A percentile compares a stretch with the other conserved stretches of the same genome.
Conservation (phyloP, 768 basidiomycete genomes). For the Lyophyllum semitale region DNA sequence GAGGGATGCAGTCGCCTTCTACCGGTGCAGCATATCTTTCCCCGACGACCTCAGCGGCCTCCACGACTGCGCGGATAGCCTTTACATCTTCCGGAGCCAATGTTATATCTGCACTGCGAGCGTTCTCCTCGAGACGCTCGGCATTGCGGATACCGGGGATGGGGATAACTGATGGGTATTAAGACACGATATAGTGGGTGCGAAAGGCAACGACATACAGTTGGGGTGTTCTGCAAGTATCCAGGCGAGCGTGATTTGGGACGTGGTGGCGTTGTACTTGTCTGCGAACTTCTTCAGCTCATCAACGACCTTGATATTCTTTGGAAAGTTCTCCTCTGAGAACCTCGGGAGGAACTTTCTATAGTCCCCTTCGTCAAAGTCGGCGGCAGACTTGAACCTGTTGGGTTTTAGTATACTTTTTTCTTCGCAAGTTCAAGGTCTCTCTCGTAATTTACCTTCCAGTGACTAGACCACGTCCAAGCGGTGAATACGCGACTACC, state of each 20-base stretch:
- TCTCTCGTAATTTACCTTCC: constrained; percentile 37
- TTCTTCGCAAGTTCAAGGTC: too few relatives aligned
- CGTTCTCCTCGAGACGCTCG: constrained; percentile 21
- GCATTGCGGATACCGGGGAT: constrained; percentile 22
- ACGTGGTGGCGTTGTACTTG: constrained; percentile 36
- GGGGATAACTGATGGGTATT: constrained; percentile 21
- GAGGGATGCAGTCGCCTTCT: constrained; percentile 20
- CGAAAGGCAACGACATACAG: constrained; percentile 9
- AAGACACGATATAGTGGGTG: not conserved
- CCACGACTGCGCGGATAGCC: too few relatives aligned
- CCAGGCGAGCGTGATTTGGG: constrained; percentile 49
- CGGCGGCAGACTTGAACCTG: constrained; percentile 32
- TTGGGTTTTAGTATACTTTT: not conserved
- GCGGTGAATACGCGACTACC: constrained; percentile 48
- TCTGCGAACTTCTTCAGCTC: constrained; percentile 31
- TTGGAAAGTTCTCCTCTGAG: constrained; percentile 42
- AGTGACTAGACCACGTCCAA: too few relatives aligned
- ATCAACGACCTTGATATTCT: constrained; percentile 35
- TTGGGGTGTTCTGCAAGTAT: constrained; percentile 31
- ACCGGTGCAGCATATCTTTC: constrained; percentile 19
- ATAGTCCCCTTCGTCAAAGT: constrained; percentile 40
- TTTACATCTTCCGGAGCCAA: constrained; percentile 17
- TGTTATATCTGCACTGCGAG: constrained; percentile 15
- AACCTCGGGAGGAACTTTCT: constrained; percentile 35
- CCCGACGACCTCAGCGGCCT: constrained; percentile 19